Conservation (phyloP, 2,329 filamentous ascomycete genomes). For the Nothophaeocryptopus gaeumannii region DNA sequence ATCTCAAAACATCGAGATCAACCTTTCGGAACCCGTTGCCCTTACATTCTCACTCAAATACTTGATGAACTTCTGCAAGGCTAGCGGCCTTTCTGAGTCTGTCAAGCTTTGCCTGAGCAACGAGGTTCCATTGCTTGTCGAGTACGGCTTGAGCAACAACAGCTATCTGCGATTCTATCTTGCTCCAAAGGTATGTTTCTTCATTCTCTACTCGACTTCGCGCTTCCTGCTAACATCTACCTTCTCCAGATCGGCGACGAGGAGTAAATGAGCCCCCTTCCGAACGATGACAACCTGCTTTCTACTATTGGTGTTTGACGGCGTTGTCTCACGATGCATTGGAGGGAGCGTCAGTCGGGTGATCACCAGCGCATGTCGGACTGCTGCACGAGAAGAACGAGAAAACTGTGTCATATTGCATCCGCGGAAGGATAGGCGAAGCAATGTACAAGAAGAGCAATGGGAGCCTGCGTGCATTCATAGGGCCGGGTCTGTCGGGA, state of each 20-base stretch:
- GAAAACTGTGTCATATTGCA: too few relatives aligned
- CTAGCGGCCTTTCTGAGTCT: conserved; percentile 71
- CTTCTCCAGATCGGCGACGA: conserved; percentile 65
- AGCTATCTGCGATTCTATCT: conserved; percentile 96
- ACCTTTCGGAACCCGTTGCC: conserved; percentile 85
- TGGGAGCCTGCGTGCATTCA: too few relatives aligned
- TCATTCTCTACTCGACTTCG: too few relatives aligned
- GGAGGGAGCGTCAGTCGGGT: too few relatives aligned
- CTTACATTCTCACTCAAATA: conserved; percentile 99
- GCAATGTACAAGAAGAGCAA: too few relatives aligned
- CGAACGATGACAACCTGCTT: too few relatives aligned
- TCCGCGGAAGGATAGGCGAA: too few relatives aligned
- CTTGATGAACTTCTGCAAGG: conserved; percentile 99
- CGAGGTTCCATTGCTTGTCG: conserved; percentile 92
- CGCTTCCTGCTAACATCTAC: neutral
- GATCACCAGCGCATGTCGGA: too few relatives aligned
- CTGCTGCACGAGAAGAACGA: too few relatives aligned
- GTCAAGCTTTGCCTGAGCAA: conserved; percentile 94
- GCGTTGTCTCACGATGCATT: too few relatives aligned
- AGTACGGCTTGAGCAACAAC: conserved; percentile 77
- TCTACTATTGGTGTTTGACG: too few relatives aligned
- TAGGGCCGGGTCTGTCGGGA: too few relatives aligned
- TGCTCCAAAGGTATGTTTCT: conserved; percentile 78
- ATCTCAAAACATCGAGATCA: conserved; percentile 79
- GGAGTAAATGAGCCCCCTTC: conserved; percentile 43